Evolutionary conservation across 2,329 filamentous ascomycete genomes (phyloP), one percentile per base, ranked within the genome.

Genomic region (Phaeosphaeriaceae sp.): DNA sequence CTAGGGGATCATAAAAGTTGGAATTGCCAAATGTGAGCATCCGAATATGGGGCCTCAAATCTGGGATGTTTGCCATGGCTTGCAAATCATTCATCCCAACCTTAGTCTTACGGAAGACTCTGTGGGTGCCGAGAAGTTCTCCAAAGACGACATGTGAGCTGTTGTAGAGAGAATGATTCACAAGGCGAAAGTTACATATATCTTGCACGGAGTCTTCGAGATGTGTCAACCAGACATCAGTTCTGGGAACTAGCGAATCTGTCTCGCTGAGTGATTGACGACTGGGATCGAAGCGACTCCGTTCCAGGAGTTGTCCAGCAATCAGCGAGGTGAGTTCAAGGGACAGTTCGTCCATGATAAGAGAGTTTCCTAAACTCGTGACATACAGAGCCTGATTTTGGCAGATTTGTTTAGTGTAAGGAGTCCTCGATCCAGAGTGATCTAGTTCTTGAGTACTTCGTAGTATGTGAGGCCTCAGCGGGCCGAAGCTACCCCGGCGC

Each of bases 401-500:
- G 17, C 17, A 34, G 32, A 3, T 12, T 34, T 26, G 23, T 26
- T 26, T 11, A 9, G n/a, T 34, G 16, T 4, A 15, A 16, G 32
- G 17, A 34, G 12, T n/a, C 17, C 2, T 8, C n/a, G n/a, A 34
- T 16, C n/a, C 17, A 8, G 12, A n/a, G 6, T 34, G 32, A 17
- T 34, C 32, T 34, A 7, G 23, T 11, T 26, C 23, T 26, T 26
- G 23, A 26, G 23, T 26, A 6, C 6, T 26, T n/a, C n/a, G 23
- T 4, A 34, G 16, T 11, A 8, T 4, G 9, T 15, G 9, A 17
- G 4, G 17, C 13, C 20, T 11, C 11, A 38, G 23, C 29, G 23
- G 29, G 42, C 48, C 49, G 53, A 38, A 43, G 40, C 50, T 50
- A 46, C 15, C 17, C 46, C 50, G 50, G 35, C 49, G n/a, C 61